Conservation (phyloP, 2,329 filamentous ascomycete genomes). For the Curvularia sp. region DNA sequence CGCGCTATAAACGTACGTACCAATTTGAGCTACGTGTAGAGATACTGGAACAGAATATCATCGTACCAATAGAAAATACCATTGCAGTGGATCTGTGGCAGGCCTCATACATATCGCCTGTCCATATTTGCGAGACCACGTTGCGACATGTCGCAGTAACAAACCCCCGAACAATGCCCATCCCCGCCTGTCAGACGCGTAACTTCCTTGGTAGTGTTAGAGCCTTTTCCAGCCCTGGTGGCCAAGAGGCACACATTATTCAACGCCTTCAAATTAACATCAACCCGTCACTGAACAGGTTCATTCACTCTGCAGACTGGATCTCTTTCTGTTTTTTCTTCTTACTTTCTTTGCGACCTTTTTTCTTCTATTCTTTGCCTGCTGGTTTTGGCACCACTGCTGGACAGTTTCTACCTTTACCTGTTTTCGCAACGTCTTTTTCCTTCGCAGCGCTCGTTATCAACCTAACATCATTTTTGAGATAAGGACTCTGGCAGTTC, state of each 20-base stretch:
- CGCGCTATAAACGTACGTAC: not conserved
- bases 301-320: slow-evolving; percentile 10
- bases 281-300: slow-evolving; percentile 10
- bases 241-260: slow-evolving; percentile 8
- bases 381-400: slow-evolving; percentile 19
- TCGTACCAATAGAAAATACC: not conserved
- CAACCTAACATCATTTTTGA: not conserved
- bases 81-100: slow-evolving; percentile 1
- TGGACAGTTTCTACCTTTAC: slow-evolving; percentile 15
- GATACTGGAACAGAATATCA: not conserved
- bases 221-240: not conserved
- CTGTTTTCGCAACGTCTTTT: not conserved
- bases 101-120: not conserved
- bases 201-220: slow-evolving; percentile 4
- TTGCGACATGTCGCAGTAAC: slow-evolving; percentile 15
- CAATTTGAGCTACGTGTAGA: not conserved
- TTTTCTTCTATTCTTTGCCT: slow-evolving; percentile 15
- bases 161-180: slow-evolving; percentile 16
- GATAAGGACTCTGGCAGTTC: slow-evolving; percentile 4
- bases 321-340: slow-evolving; percentile 8
- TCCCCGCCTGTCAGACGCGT: slow-evolving; percentile 17
- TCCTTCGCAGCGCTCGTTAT: not conserved
- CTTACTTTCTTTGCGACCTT: slow-evolving; percentile 4
- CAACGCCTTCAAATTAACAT: not conserved
- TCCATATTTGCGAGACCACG: slow-evolving; percentile 10